phyloP scores from a whole-genome alignment of 225 moss, liverwort and hornwort genomes.

The Antitrichia curtipendula region DNA sequence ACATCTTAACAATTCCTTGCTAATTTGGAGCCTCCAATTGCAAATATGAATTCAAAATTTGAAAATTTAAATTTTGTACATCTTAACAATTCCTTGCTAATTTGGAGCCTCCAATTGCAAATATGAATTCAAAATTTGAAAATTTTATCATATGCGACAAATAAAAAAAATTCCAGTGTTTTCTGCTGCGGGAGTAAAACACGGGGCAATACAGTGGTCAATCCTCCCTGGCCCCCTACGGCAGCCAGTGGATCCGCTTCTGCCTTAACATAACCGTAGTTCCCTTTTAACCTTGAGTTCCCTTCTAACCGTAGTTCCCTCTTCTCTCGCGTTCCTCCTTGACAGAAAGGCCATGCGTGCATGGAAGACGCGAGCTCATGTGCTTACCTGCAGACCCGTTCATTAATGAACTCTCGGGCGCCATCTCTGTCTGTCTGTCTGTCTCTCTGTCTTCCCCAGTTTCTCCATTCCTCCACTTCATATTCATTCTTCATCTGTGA shows the following conservation, averaged over 20 bases:
- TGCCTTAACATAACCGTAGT: neutral
- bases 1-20: too few species aligned
- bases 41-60: too few species aligned
- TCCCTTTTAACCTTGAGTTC: neutral
- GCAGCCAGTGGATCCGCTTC: neutral
- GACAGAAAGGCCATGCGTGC: neutral
- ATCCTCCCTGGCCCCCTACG: too few species aligned
- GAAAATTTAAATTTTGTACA: too few species aligned
- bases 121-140: too few species aligned
- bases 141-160: too few species aligned
- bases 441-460: neutral
- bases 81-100: too few species aligned
- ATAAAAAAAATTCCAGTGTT: too few species aligned
- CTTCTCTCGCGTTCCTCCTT: neutral
- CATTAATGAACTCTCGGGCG: neutral
- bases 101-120: too few species aligned
- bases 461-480: neutral
- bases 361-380: neutral
- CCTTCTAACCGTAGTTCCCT: neutral
- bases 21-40: too few species aligned
- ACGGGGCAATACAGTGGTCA: too few species aligned
- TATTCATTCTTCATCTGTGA: neutral
- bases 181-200: too few species aligned
- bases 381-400: neutral
- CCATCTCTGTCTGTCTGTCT: neutral